A percentile compares a stretch with the other conserved stretches of the same genome.
Conservation (phyloP, 208 protist species). For the Trichomonas vaginalis region DNA sequence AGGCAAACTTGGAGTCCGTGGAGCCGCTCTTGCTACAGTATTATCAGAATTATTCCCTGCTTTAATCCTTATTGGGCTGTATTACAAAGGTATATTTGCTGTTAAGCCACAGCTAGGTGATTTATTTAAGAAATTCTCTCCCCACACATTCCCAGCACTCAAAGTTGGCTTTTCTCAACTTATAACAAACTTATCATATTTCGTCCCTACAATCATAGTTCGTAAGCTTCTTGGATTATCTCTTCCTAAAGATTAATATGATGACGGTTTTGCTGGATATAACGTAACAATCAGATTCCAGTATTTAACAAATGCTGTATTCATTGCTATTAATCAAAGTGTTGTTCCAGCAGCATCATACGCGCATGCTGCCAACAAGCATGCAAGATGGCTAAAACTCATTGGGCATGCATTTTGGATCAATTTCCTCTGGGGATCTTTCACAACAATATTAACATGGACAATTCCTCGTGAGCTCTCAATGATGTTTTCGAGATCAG, state of each 20-base stretch:
- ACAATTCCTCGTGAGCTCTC: background rate
- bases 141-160: background rate
- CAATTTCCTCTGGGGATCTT: background rate
- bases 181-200: background rate
- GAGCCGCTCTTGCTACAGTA: background rate
- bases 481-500: background rate
- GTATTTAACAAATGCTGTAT: background rate
- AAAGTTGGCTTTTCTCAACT: background rate
- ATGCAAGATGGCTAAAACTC: background rate
- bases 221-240: background rate
- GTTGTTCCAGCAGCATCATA: background rate
- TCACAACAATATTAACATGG: background rate
- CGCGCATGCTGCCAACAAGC: background rate
- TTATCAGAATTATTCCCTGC: background rate
- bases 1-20: background rate
- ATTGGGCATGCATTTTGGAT: background rate
- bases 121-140: background rate
- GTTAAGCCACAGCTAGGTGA: background rate
- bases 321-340: background rate
- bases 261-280: background rate
- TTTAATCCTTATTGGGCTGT: background rate
- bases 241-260: background rate
- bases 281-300: background rate
- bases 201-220: background rate
- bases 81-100: background rate